Conservation (phyloP, 2,329 filamentous ascomycete genomes). For the Colletotrichum nymphaeae region DNA sequence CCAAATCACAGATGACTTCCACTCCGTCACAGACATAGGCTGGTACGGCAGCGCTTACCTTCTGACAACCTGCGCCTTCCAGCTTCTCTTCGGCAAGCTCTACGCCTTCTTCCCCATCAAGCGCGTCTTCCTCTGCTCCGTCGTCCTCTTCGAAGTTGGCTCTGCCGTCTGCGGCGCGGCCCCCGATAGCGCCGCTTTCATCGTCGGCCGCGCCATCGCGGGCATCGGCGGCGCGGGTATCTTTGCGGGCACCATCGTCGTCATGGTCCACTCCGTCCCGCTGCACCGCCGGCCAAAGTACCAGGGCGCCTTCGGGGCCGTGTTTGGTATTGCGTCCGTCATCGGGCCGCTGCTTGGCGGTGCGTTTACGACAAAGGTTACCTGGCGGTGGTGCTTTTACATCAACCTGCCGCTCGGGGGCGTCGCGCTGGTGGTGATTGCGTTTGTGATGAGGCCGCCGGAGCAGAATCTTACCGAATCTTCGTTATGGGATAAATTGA, state of each 20-base stretch:
- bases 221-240: conserved; percentile 50
- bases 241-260: conserved; percentile 47
- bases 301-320: conserved; percentile 48
- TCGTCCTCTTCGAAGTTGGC: conserved; percentile 44
- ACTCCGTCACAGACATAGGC: conserved; percentile 42
- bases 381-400: conserved; percentile 52
- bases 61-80: conserved; percentile 43
- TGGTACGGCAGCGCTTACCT: conserved; percentile 46
- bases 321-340: conserved; percentile 53
- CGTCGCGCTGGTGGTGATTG: conserved; percentile 42
- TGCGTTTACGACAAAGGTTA: conserved; percentile 42
- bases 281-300: conserved; percentile 50
- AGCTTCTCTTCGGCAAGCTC: conserved; percentile 45
- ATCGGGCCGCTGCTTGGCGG: conserved; percentile 43
- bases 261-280: conserved; percentile 46
- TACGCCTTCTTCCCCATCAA: conserved; percentile 44
- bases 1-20: conserved; percentile 46
- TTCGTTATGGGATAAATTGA: conserved; percentile 39
- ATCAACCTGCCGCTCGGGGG: conserved; percentile 48
- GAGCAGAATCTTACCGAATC: conserved; percentile 36
- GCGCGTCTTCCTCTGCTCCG: conserved; percentile 39
- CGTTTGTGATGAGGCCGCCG: conserved; percentile 37
- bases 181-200: conserved; percentile 46
- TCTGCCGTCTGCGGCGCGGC: conserved; percentile 47
- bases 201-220: conserved; percentile 50